phyloP scores from a whole-genome alignment of 2,329 filamentous ascomycete genomes.

The Neospermospora avenae region DNA sequence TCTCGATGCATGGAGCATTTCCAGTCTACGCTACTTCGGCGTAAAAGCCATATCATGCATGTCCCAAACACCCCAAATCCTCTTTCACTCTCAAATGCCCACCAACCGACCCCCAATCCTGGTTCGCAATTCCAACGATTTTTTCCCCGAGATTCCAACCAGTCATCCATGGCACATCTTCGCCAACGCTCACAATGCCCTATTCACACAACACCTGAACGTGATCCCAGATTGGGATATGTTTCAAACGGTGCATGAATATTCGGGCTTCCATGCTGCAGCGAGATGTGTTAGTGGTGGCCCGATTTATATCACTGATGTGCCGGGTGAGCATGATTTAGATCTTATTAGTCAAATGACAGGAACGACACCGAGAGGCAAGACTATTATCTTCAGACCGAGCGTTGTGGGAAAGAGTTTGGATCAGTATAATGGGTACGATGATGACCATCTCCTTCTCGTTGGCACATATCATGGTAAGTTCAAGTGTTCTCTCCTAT shows the following conservation, averaged over 20 bases:
- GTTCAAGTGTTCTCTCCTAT: slow-evolving; percentile 7
- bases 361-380: slow-evolving; percentile 65
- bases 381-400: slow-evolving; percentile 78
- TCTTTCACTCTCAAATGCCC: slow-evolving; percentile 81
- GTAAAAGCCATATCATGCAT: slow-evolving; percentile 86
- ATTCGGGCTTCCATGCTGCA: slow-evolving; percentile 82
- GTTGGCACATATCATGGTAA: slow-evolving; percentile 73
- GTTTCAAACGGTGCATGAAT: slow-evolving; percentile 64
- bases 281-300: slow-evolving; percentile 87
- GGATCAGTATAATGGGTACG: slow-evolving; percentile 71
- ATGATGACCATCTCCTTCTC: slow-evolving; percentile 70
- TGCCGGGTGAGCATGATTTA: slow-evolving; percentile 76
- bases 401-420: slow-evolving; percentile 69
- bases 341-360: slow-evolving; percentile 77
- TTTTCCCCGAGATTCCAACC: slow-evolving; percentile 76
- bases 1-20: slow-evolving; percentile 81
- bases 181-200: slow-evolving; percentile 83
- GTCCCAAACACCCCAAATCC: slow-evolving; percentile 81
- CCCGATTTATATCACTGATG: slow-evolving; percentile 91
- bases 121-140: slow-evolving; percentile 86
- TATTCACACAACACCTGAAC: slow-evolving; percentile 82
- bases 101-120: slow-evolving; percentile 70
- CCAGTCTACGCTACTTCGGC: slow-evolving; percentile 74
- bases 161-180: slow-evolving; percentile 96
- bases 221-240: slow-evolving; percentile 79